These are phyloP conservation scores for Flaveria brownii DNA, from an alignment of 129 eudicot species.

Conservation along the genomic window DNA sequence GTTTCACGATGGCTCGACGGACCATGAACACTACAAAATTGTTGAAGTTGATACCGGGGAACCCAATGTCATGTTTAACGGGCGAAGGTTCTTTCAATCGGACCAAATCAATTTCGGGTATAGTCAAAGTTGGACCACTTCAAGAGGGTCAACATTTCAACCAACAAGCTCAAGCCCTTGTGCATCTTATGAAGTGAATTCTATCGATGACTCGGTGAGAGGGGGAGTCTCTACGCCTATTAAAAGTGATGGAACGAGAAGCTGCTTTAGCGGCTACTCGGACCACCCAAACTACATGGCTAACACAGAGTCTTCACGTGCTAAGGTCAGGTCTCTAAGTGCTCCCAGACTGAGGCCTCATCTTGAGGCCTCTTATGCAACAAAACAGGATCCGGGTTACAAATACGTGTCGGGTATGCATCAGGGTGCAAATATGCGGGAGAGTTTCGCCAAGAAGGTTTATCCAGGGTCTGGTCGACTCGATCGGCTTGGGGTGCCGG, in stretches of 20 bases:
- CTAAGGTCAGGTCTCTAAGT: slow-evolving; percentile 74
- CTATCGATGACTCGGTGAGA: slow-evolving; percentile 40
- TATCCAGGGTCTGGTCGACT: slow-evolving; percentile 73
- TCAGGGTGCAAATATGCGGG: slow-evolving; percentile 38
- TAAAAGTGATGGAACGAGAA: slow-evolving; percentile 57
- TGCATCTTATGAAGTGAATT: slow-evolving; percentile 71
- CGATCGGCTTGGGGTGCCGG: slow-evolving; percentile 69
- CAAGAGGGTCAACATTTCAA: slow-evolving; percentile 66
- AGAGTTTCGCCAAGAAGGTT: slow-evolving; percentile 53
- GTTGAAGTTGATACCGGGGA: slow-evolving; percentile 63
- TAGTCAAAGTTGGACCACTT: slow-evolving; percentile 62
- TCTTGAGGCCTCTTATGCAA: slow-evolving; percentile 46
- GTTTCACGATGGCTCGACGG: slow-evolving; percentile 12
- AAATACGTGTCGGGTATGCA: slow-evolving; percentile 38
- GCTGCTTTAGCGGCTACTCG: slow-evolving; percentile 63
- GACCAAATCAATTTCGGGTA: slow-evolving; percentile 32
- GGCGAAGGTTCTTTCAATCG: slow-evolving; percentile 46
- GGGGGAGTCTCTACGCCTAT: slow-evolving; percentile 53
- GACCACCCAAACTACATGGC: slow-evolving; percentile 90
- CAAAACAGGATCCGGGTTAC: slow-evolving; percentile 51
- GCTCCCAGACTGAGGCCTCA: slow-evolving; percentile 72
- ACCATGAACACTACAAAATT: slow-evolving; percentile 55
- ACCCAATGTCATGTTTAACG: slow-evolving; percentile 36
- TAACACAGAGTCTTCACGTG: slow-evolving; percentile 74
- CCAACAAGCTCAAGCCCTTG: slow-evolving; percentile 59